Evolutionary conservation across 306 rosid species (phyloP).

Genomic region (Cicer cuneatum): DNA sequence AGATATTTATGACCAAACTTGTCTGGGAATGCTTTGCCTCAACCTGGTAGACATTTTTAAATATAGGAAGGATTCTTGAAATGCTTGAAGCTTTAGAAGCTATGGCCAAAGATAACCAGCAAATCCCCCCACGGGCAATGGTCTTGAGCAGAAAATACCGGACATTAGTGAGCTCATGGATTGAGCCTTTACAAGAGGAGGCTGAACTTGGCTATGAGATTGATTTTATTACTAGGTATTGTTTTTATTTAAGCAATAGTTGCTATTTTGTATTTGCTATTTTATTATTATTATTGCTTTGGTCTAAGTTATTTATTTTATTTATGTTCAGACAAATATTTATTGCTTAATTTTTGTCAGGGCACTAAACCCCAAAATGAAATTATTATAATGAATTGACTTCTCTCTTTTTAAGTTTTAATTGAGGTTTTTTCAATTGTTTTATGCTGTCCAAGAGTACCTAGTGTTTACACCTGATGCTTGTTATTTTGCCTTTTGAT

Average conservation of each 20-base stretch:
- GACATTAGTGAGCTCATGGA: conserved; percentile 94
- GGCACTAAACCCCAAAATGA: conserved; percentile 23
- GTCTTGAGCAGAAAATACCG: conserved; percentile 93
- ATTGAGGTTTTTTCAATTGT: background rate
- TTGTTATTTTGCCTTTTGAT: conserved; percentile 32
- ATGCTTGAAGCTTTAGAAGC: conserved; percentile 89
- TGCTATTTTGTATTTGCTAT: conserved; percentile 1
- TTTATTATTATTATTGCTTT: background rate
- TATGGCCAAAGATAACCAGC: conserved; percentile 78
- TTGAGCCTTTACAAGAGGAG: conserved; percentile 98
- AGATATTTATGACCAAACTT: conserved; percentile 29
- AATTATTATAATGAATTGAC: conserved; percentile 30
- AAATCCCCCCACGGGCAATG: conserved; percentile 91
- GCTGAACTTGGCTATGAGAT: conserved; percentile 97
- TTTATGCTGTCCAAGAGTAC: conserved; percentile 20
- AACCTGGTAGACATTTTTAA: conserved; percentile 44
- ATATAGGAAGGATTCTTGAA: conserved; percentile 84
- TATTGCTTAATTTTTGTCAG: conserved; percentile 18
- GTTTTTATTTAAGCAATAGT: conserved; percentile 38
- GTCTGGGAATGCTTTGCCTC: conserved; percentile 34
- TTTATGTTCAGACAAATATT: background rate
- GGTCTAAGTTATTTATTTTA: background rate
- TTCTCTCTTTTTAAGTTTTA: background rate
- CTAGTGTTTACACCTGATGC: conserved; percentile 3
- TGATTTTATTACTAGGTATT: conserved; percentile 90